Evolutionary conservation across 495 filamentous ascomycete genomes (phyloP), one percentile per base, ranked within the genome.

Genomic region (Xylaria sp.): DNA sequence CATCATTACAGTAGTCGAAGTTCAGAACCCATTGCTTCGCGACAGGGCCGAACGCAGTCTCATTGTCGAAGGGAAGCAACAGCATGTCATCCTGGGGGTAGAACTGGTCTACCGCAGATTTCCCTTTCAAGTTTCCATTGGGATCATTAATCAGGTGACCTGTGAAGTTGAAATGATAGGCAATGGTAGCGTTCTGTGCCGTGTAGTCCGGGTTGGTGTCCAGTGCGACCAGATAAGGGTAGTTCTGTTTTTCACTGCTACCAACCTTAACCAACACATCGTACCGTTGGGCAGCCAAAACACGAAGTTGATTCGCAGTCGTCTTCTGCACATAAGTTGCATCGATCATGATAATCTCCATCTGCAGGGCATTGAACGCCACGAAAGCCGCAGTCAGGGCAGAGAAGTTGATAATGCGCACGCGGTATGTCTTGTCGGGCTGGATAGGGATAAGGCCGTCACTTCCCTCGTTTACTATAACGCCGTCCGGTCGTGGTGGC

Each of bases 381-480:
- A 94, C 79, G 74, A 91, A 84, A 52, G 87, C 83, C 26, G 83
- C 81, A 6, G 86, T 86, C 65, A 93, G 87, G 3, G 90, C 90
- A 0, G 85, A 87, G 53, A 93, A 90, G 77, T 91, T 94, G 73
- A 94, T 86, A 67, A 97, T 81, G 5, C 90, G 90, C 63, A 97
- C 77, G 41, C 93, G 83, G 73, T 97, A 96, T 0, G 92, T 96
- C 77, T 91, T 94, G 37, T 88, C 87, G 3, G 92, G 84, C 67
- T 89, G 73, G 1, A 95, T 87, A 3, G 84, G 70, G 26, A 94
- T 76, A n/a, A 82, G 86, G 3, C 84, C 77, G 67, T 89, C 83
- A 67, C 76, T 81, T 0, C 86, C 84, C 35, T 93, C 93, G 73
- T 95, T 94, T 73, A 95, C 86, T 33, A 92, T 70, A 2, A 89